A percentile compares a stretch with the other conserved stretches of the same genome.
These are phyloP conservation scores for Monosporascus ibericus DNA, from an alignment of 2,329 filamentous ascomycete genomes.

Conservation along the genomic window DNA sequence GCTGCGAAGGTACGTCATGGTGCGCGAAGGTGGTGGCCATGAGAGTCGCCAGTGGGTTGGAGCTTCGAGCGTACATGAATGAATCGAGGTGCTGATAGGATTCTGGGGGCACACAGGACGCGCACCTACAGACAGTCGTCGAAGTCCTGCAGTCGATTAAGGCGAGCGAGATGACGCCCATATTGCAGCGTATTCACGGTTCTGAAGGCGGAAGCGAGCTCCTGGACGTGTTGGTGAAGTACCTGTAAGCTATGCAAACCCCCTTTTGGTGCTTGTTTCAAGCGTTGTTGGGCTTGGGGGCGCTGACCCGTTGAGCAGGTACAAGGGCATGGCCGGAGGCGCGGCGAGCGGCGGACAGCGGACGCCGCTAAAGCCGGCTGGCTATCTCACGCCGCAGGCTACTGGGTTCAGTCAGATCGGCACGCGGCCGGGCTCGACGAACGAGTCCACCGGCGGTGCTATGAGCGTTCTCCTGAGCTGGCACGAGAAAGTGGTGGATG, in stretches of 20 bases:
- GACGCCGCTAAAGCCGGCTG: constrained; percentile 37
- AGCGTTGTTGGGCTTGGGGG: too few species aligned
- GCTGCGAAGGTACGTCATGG: constrained; percentile 46
- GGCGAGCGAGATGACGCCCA: constrained; percentile 87
- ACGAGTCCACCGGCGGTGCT: constrained; percentile 70
- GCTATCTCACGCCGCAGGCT: constrained; percentile 62
- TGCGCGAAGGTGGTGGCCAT: neutral
- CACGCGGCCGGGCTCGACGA: constrained; percentile 43
- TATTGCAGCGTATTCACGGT: constrained; percentile 74
- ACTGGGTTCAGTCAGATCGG: constrained; percentile 85
- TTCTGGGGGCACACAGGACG: constrained; percentile 50
- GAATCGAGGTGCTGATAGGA: constrained; percentile 6
- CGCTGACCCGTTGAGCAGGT: constrained; percentile 41
- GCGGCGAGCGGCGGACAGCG: constrained; percentile 30
- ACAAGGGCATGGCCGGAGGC: constrained; percentile 76
- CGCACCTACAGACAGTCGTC: constrained; percentile 79
- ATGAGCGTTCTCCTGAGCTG: constrained; percentile 98
- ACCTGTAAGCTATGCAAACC: constrained; percentile 57
- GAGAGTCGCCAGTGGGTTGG: neutral
- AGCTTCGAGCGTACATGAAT: too few species aligned
- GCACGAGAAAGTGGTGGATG: constrained; percentile 97
- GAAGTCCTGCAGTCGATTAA: constrained; percentile 96
- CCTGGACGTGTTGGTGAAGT: constrained; percentile 95
- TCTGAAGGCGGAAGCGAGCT: constrained; percentile 76
- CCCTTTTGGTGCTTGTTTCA: neutral